Conservation (phyloP, 805 yeast genomes). For the Phaffomyces antillensis region DNA sequence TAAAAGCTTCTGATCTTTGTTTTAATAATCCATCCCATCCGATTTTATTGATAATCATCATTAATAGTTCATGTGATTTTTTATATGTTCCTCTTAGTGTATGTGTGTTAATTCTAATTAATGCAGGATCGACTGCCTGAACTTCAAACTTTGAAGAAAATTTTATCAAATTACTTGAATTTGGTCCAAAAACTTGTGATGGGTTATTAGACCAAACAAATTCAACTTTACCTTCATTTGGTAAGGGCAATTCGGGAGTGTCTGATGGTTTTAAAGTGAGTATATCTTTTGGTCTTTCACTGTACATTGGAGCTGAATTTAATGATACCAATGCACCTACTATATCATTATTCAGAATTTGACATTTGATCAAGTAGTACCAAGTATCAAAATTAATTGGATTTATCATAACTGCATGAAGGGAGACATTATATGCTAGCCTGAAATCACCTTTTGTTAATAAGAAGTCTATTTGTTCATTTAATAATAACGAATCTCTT, state of each 20-base stretch:
- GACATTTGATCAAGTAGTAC: slow-evolving; percentile 55
- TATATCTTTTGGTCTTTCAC: slow-evolving; percentile 32
- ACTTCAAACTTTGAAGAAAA: slow-evolving; percentile 25
- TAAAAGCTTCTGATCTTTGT: slow-evolving; percentile 63
- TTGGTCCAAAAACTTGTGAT: slow-evolving; percentile 20
- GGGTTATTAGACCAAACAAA: slow-evolving; percentile 36
- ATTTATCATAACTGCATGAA: slow-evolving; percentile 53
- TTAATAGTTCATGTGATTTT: slow-evolving; percentile 61
- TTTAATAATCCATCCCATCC: slow-evolving; percentile 81
- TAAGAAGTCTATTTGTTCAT: slow-evolving; percentile 54
- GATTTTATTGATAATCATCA: slow-evolving; percentile 54
- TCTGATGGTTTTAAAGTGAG: slow-evolving; percentile 37
- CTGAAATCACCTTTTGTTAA: slow-evolving; percentile 44
- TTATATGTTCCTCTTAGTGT: slow-evolving; percentile 45
- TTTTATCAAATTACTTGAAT: slow-evolving; percentile 19
- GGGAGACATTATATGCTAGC: slow-evolving; percentile 53
- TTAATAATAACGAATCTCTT: slow-evolving; percentile 16
- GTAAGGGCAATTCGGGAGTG: slow-evolving; percentile 40
- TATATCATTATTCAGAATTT: slow-evolving; percentile 49
- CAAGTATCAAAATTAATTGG: slow-evolving; percentile 75
- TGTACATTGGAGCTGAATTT: slow-evolving; percentile 71
- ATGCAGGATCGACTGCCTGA: slow-evolving; percentile 39
- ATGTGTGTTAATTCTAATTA: slow-evolving; percentile 45
- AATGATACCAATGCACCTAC: slow-evolving; percentile 56
- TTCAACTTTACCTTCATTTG: slow-evolving; percentile 45